A percentile compares a stretch with the other conserved stretches of the same genome.
Evolutionary conservation across 768 basidiomycete species (phyloP).

Genomic region (Suillus discolor): DNA sequence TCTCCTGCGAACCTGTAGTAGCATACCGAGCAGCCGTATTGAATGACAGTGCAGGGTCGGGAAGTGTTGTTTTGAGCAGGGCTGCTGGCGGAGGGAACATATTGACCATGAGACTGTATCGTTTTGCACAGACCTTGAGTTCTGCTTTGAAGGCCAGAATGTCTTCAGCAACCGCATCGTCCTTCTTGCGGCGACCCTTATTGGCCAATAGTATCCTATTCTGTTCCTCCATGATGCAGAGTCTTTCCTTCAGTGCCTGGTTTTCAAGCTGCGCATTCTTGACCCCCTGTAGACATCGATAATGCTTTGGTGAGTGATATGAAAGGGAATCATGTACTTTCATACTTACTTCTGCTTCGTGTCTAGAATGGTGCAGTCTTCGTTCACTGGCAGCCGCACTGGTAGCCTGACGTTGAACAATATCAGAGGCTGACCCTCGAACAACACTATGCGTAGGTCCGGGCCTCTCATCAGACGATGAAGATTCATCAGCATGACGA

Average conservation of each 20-base stretch:
- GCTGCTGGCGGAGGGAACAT: not conserved
- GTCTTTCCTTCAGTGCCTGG: too few species aligned
- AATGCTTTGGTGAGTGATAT: too few species aligned
- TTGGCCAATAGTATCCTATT: too few species aligned
- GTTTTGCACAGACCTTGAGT: not conserved
- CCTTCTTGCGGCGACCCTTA: too few species aligned
- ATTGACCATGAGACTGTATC: conserved; percentile 4
- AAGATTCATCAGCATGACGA: not conserved
- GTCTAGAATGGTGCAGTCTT: not conserved
- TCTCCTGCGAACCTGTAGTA: not conserved
- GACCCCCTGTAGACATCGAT: too few species aligned
- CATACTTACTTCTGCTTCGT: not conserved
- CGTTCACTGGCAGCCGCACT: not conserved
- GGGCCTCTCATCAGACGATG: not conserved
- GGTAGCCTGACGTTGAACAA: not conserved
- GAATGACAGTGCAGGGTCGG: not conserved
- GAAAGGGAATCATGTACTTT: not conserved
- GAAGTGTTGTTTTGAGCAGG: not conserved
- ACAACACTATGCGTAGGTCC: not conserved
- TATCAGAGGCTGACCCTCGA: not conserved
- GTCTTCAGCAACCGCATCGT: too few species aligned
- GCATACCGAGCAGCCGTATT: conserved; percentile 1
- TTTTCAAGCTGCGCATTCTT: too few species aligned
- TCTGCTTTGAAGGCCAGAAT: too few species aligned
- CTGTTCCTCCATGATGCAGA: too few species aligned